phyloP scores from a whole-genome alignment of 2,329 filamentous ascomycete genomes.

The Diaporthe amygdali region DNA sequence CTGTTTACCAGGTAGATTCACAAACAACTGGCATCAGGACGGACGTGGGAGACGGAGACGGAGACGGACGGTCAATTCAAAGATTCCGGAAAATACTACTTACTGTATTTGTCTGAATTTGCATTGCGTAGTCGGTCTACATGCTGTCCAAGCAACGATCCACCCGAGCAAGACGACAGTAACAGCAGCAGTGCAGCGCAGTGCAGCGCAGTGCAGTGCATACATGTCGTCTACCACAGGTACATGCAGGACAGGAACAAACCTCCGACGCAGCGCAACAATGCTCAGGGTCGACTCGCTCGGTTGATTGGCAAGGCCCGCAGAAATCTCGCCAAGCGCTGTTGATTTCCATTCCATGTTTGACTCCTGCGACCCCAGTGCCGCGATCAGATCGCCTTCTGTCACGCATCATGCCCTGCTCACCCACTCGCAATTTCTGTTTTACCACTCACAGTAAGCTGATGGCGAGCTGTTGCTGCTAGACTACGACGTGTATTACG shows the following conservation, averaged over 20 bases:
- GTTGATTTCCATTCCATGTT: conserved; percentile 3
- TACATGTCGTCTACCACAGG: too few species aligned
- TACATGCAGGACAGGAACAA: conserved; percentile 6
- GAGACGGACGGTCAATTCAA: too few species aligned
- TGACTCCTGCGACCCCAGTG: background rate
- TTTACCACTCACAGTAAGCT: background rate
- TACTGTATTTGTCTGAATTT: too few species aligned
- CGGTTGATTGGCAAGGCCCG: background rate
- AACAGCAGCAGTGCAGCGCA: too few species aligned
- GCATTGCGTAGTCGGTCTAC: too few species aligned
- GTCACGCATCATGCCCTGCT: background rate
- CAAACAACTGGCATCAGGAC: too few species aligned
- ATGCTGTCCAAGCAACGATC: background rate
- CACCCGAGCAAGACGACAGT: background rate
- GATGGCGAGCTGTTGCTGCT: background rate
- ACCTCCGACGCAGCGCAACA: background rate
- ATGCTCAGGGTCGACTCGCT: background rate
- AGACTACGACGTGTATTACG: background rate
- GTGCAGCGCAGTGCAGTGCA: too few species aligned
- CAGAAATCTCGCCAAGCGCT: conserved; percentile 6
- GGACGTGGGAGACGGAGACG: too few species aligned
- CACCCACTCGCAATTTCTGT: background rate
- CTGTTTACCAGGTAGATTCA: too few species aligned
- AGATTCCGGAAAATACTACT: too few species aligned
- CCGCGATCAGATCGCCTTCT: background rate